phyloP scores from a whole-genome alignment of 2,329 filamentous ascomycete species.

The Fusarium incarnatum region DNA sequence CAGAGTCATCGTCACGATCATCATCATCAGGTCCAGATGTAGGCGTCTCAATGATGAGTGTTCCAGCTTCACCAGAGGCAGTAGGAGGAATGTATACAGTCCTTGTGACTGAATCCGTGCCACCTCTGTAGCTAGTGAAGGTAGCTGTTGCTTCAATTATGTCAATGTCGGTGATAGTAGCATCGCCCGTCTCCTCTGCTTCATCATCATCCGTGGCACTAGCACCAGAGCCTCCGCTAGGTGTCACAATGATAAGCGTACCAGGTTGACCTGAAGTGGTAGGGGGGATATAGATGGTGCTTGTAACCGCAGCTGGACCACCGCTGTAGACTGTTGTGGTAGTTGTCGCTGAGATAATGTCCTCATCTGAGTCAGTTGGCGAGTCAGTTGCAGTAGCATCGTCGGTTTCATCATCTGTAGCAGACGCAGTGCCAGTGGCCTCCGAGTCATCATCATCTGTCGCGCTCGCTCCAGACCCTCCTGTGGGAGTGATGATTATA shows the following conservation, averaged over 20 bases:
- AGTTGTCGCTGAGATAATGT: neutral
- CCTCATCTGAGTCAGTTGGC: neutral
- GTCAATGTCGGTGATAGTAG: neutral
- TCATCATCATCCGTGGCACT: neutral
- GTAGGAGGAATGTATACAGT: constrained; percentile 14
- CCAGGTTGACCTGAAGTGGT: constrained; percentile 1
- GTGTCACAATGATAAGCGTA: neutral
- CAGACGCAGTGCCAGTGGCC: neutral
- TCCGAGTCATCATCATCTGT: neutral
- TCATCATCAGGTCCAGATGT: neutral
- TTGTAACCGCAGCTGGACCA: neutral
- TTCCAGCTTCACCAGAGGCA: neutral
- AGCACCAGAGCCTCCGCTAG: neutral
- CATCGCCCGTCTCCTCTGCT: rapidly evolving
- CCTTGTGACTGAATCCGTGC: neutral
- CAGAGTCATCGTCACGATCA: neutral
- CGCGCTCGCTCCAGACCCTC: neutral
- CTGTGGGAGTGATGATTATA: neutral
- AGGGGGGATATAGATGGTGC: neutral
- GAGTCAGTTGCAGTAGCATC: neutral
- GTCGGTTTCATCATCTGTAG: neutral
- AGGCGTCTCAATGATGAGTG: constrained; percentile 6
- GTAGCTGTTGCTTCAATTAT: neutral
- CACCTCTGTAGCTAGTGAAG: constrained; percentile 2
- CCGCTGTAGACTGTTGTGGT: constrained; percentile 6